Conservation (phyloP, 2,329 filamentous ascomycete species). For the Cordyceps tenuipes region DNA sequence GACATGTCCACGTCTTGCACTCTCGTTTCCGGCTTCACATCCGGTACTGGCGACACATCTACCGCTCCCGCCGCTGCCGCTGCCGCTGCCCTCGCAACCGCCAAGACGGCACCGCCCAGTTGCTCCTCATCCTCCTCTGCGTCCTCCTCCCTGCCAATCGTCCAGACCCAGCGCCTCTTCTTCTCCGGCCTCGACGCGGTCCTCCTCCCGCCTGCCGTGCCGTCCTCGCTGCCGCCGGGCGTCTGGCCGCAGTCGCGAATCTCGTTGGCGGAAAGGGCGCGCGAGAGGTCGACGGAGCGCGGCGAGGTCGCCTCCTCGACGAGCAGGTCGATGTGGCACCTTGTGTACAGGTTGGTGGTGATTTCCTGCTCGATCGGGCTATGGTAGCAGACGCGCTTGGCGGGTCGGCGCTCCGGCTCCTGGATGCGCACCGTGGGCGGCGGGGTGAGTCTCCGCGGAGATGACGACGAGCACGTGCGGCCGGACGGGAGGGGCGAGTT, state of each 20-base stretch:
- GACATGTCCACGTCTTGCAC: neutral
- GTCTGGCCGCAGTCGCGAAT: constrained; percentile 54
- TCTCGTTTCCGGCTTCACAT: neutral
- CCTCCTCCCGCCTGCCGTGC: constrained; percentile 17
- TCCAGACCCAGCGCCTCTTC: constrained; percentile 59
- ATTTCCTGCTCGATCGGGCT: constrained; percentile 57
- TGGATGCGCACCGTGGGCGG: constrained; percentile 28
- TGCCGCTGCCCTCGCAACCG: constrained; percentile 14
- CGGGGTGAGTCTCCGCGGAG: constrained; percentile 42
- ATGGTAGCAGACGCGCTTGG: constrained; percentile 52
- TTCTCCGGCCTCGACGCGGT: constrained; percentile 33
- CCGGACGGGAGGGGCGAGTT: constrained; percentile 55
- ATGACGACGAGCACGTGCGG: constrained; percentile 23
- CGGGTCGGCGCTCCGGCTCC: constrained; percentile 29
- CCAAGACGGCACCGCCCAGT: constrained; percentile 34
- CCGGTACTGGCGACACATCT: neutral
- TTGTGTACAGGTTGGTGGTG: constrained; percentile 52
- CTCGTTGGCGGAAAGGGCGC: constrained; percentile 45
- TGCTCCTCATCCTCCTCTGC: constrained; percentile 32
- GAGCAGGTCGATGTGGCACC: constrained; percentile 55
- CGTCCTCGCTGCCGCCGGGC: constrained; percentile 31
- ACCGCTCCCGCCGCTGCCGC: neutral
- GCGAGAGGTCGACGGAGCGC: constrained; percentile 37
- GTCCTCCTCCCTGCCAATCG: constrained; percentile 47
- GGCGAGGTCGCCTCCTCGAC: constrained; percentile 42